Evolutionary conservation across 2,329 filamentous ascomycete genomes (phyloP), one percentile per base, ranked within the genome.

Genomic region (Sporothrix protearum): DNA sequence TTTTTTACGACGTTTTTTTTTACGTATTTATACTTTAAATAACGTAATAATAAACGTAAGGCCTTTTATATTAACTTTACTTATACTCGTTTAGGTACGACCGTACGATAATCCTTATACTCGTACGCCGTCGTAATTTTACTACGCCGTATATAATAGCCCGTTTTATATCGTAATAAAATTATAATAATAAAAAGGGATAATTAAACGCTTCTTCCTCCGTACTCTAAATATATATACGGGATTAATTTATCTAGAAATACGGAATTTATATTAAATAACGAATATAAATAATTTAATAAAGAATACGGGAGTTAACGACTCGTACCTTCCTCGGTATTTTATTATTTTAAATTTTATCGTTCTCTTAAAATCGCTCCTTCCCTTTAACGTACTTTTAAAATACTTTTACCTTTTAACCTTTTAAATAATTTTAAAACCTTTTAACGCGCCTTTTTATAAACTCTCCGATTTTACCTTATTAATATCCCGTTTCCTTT

Each of bases 141-240:
- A 45, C 45, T 42, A 70, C 69, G 55, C 55, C 28, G 45, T 45
- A 70, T 14, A 22, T 51, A 49, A 25, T 39, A 36, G 68, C 25
- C 53, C 68, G 53, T 36, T 49, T 49, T 25, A n/a, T n/a, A n/a
- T n/a, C n/a, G n/a, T n/a, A 63, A 28, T 61, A 42, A 70, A 63
- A 70, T 70, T 49, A 55, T 36, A 61, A 45, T 39, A 19, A 28
- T 25, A 70, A 30, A 71, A 33, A 45, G 69, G 68, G 69, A 61
- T 49, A 71, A 67, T 57, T 61, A 71, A 71, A 59, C 69, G 30
- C 42, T 64, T 61, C 57, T 70, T n/a, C n/a, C n/a, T n/a, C n/a
- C n/a, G n/a, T n/a, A n/a, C n/a, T n/a, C n/a, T n/a, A n/a, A n/a
- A n/a, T n/a, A n/a, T n/a, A n/a, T 69, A 49, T 53, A 69, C 68